phyloP scores from a whole-genome alignment of 2,329 filamentous ascomycete genomes.

The Geosmithia flava region DNA sequence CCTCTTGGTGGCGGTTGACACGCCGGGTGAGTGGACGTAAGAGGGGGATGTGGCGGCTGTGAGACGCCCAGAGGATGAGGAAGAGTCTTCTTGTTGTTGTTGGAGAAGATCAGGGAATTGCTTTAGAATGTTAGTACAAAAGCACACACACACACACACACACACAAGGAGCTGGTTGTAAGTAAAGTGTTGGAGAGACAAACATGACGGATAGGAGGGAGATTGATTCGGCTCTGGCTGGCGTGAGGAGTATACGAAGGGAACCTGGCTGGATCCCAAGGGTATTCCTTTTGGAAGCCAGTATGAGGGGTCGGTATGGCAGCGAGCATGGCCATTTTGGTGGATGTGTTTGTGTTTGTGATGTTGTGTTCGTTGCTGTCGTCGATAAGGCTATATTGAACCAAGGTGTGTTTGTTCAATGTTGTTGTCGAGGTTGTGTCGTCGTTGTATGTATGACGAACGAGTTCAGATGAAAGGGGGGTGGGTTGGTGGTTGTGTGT shows the following conservation, averaged over 20 bases:
- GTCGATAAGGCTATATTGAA: too few relatives aligned
- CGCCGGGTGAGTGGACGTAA: constrained; percentile 34
- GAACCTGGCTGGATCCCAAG: constrained; percentile 22
- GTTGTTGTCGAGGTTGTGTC: too few relatives aligned
- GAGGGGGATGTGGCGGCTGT: constrained; percentile 25
- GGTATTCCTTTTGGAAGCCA: constrained; percentile 24
- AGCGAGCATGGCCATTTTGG: constrained; percentile 38
- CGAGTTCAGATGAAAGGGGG: too few relatives aligned
- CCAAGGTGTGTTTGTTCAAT: too few relatives aligned
- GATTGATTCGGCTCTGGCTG: constrained; percentile 10
- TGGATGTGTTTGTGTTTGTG: constrained; percentile 5
- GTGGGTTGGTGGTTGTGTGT: too few relatives aligned
- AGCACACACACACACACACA: too few relatives aligned
- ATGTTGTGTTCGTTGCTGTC: constrained; percentile 5
- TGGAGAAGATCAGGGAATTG: constrained; percentile 32
- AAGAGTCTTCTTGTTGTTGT: constrained; percentile 7
- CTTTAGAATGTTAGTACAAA: constrained; percentile 15
- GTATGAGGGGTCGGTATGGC: constrained; percentile 26
- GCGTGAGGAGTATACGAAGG: constrained; percentile 4
- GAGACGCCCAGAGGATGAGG: constrained; percentile 9
- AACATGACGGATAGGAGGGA: constrained; percentile 44
- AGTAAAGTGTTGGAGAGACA: constrained; percentile 12
- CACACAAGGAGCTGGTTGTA: too few relatives aligned
- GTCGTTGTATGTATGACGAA: too few relatives aligned
- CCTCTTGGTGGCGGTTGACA: constrained; percentile 26